These are phyloP conservation scores for Bipolaris cookei DNA, from an alignment of 2,329 filamentous ascomycete genomes.

Conservation along the genomic window DNA sequence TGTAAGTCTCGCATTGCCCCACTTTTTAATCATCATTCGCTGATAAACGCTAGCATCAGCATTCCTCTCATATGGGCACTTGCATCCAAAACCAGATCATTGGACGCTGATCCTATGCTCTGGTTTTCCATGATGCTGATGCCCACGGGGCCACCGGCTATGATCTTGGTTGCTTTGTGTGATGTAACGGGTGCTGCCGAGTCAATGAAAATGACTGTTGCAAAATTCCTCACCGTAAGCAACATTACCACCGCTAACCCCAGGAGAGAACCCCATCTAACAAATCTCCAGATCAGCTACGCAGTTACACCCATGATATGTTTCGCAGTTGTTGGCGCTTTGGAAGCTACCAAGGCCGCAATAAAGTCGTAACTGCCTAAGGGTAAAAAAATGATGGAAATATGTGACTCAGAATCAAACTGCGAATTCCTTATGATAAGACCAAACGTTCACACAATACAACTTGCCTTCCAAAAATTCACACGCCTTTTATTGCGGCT, in stretches of 20 bases:
- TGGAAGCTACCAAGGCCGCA: slow-evolving; percentile 45
- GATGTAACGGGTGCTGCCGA: slow-evolving; percentile 55
- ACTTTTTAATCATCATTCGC: neutral
- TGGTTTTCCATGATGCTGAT: slow-evolving; percentile 71
- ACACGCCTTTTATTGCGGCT: too few species aligned
- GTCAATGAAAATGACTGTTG: slow-evolving; percentile 60
- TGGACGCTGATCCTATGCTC: slow-evolving; percentile 66
- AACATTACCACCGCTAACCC: neutral
- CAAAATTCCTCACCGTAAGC: slow-evolving; percentile 58
- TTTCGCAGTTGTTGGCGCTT: slow-evolving; percentile 52
- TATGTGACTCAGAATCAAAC: too few species aligned
- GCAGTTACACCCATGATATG: slow-evolving; percentile 53
- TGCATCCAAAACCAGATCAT: slow-evolving; percentile 58
- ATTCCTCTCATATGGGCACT: slow-evolving; percentile 63
- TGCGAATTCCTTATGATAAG: too few species aligned
- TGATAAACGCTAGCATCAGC: slow-evolving; percentile 46
- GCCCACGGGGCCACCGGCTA: slow-evolving; percentile 62
- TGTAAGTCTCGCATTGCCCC: slow-evolving; percentile 18
- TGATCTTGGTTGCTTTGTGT: slow-evolving; percentile 60
- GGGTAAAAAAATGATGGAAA: too few species aligned
- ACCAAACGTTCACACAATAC: too few species aligned
- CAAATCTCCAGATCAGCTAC: slow-evolving; percentile 48
- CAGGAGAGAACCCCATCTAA: neutral
- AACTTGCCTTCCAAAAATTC: too few species aligned
- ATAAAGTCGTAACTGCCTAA: slow-evolving; percentile 7